Percentiles rank a stretch among this genome's conserved stretches.
phyloP scores from a whole-genome alignment of 805 yeast species.

The Barnettozyma sucrosica region DNA sequence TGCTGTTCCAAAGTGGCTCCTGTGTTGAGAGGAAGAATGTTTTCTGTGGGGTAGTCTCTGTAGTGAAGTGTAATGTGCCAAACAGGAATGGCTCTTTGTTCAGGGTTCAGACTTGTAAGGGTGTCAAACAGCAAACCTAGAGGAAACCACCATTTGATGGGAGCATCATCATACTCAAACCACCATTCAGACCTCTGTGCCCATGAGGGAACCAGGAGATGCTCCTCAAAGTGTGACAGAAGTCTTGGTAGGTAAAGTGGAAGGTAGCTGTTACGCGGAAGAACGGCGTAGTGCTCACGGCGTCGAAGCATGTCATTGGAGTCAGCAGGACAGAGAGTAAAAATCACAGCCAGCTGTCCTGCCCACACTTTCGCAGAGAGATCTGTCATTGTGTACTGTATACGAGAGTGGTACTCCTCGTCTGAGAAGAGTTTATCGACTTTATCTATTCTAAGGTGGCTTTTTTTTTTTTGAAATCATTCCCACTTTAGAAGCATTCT shows the following conservation, averaged over 20 bases:
- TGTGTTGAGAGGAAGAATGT: slow-evolving; percentile 35
- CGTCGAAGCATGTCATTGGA: slow-evolving; percentile 17
- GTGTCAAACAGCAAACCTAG: slow-evolving; percentile 62
- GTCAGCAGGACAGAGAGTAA: slow-evolving; percentile 27
- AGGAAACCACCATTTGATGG: slow-evolving; percentile 70
- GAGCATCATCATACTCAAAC: slow-evolving; percentile 61
- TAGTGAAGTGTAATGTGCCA: slow-evolving; percentile 46
- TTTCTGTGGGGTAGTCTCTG: slow-evolving; percentile 38
- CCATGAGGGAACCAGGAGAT: slow-evolving; percentile 26
- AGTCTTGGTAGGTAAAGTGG: slow-evolving; percentile 37
- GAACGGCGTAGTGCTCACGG: slow-evolving; percentile 11
- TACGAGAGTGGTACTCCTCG: too few relatives aligned
- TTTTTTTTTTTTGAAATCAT: not conserved
- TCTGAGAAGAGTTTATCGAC: too few relatives aligned
- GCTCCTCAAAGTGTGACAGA: slow-evolving; percentile 33
- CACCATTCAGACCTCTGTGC: slow-evolving; percentile 39
- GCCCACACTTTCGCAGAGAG: slow-evolving; percentile 41
- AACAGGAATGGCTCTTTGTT: slow-evolving; percentile 19
- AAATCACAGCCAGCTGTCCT: slow-evolving; percentile 43
- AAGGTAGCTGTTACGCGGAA: slow-evolving; percentile 47
- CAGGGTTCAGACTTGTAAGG: slow-evolving; percentile 35
- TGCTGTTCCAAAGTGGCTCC: slow-evolving; percentile 37
- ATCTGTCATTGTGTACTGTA: slow-evolving; percentile 20
- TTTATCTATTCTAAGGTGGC: too few relatives aligned
- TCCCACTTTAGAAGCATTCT: too few relatives aligned